Conservation (phyloP, 176 grass and related monocot genomes). For the Paspalum vaginatum region DNA sequence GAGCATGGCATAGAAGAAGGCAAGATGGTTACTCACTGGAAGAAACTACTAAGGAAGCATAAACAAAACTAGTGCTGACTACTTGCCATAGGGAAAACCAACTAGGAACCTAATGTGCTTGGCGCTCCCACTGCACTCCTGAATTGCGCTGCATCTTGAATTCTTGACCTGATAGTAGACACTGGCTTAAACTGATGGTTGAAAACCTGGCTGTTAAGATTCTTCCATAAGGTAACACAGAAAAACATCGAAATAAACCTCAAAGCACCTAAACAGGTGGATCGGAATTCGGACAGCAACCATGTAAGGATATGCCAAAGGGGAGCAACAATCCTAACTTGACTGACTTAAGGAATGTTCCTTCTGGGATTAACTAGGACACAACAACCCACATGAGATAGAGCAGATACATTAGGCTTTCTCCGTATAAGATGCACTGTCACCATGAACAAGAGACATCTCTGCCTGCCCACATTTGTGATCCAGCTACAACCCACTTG, state of each 20-base stretch:
- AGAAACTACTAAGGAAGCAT: neutral
- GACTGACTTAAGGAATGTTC: neutral
- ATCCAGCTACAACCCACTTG: neutral
- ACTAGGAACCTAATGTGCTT: neutral
- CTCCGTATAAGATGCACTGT: neutral
- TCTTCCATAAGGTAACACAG: neutral
- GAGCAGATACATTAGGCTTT: neutral
- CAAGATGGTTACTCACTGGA: neutral
- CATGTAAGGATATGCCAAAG: neutral
- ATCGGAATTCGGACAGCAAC: neutral
- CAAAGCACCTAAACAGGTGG: neutral
- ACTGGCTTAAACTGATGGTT: neutral
- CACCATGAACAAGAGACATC: neutral
- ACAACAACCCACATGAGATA: conserved; percentile 1
- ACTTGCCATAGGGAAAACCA: neutral
- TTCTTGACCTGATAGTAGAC: neutral
- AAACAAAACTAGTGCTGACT: neutral
- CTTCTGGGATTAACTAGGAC: neutral
- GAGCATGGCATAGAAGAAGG: neutral
- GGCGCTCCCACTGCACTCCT: neutral
- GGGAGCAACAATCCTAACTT: neutral
- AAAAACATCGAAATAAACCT: neutral
- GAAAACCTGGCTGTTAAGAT: neutral
- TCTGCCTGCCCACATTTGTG: neutral
- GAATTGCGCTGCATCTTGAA: neutral